Conservation (phyloP, 2,329 filamentous ascomycete genomes). For the Aspergillus thermomutatus region DNA sequence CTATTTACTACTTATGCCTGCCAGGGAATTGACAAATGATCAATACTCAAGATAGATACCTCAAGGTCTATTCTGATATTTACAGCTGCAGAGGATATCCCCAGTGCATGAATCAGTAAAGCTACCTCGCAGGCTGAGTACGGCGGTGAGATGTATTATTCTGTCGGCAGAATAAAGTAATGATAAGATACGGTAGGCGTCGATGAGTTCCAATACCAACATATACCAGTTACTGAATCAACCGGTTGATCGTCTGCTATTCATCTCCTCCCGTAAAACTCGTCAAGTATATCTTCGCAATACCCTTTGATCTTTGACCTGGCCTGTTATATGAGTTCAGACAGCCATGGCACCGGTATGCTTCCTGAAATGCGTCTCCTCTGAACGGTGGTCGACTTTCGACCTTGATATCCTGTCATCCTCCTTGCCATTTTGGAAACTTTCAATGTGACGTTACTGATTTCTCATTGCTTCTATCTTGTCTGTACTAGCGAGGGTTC, state of each 20-base stretch:
- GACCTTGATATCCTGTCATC: neutral
- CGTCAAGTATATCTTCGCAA: neutral
- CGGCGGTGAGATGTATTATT: neutral
- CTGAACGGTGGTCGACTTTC: neutral
- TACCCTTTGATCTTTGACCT: neutral
- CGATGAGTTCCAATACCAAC: neutral
- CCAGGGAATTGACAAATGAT: neutral
- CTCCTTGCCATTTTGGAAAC: neutral
- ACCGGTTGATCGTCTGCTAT: neutral
- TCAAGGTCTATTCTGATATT: neutral
- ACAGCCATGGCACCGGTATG: neutral
- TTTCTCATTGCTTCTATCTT: neutral
- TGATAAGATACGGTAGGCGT: neutral
- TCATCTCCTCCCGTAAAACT: neutral
- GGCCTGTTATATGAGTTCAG: neutral
- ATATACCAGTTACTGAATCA: neutral
- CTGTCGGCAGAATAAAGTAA: neutral
- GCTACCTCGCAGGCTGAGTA: neutral
- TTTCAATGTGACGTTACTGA: neutral
- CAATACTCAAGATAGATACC: neutral
- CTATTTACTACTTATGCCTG: neutral
- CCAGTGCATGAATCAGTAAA: too few relatives aligned
- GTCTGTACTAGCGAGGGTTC: constrained; percentile 40
- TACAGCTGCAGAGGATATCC: neutral
- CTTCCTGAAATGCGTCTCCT: neutral